Evolutionary conservation across 192 early-diverging fungal species (phyloP).

Genomic region (Funneliformis mosseae): DNA sequence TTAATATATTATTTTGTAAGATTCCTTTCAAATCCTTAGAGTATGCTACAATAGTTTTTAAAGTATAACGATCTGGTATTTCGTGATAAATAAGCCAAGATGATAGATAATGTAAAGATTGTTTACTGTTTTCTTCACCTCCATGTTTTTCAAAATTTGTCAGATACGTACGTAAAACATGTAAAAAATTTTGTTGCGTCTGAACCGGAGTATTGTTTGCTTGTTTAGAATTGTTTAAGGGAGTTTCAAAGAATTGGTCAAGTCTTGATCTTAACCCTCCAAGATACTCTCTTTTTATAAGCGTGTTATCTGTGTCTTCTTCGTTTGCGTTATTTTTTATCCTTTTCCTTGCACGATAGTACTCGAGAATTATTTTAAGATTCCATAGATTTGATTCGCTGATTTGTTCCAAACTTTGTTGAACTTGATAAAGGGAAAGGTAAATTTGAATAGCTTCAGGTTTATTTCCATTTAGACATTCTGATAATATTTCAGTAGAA

Average conservation of each 20-base stretch:
- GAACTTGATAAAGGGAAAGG: conserved; percentile 47
- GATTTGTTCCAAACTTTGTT: conserved; percentile 1
- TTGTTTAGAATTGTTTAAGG: background rate
- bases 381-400: conserved; percentile 21
- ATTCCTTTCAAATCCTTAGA: background rate
- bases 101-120: conserved; percentile 5
- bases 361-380: conserved; percentile 22
- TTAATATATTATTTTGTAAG: background rate
- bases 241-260: conserved; percentile 21
- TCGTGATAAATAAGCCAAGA: conserved; percentile 23
- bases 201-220: background rate
- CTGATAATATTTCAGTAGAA: conserved; percentile 49
- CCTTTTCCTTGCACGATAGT: conserved; percentile 15
- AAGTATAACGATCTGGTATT: background rate
- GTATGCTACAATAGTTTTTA: conserved; percentile 55
- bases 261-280: background rate
- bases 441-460: conserved; percentile 50
- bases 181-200: background rate
- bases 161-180: background rate
- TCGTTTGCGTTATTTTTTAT: background rate
- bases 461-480: conserved; percentile 57
- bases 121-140: background rate
- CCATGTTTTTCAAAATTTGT: conserved; percentile 4
- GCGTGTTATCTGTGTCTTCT: background rate
- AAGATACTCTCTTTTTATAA: conserved; percentile 26